Evolutionary conservation across 768 basidiomycete species (phyloP), one percentile per base, ranked within the genome.

Genomic region (Amanita thiersii): DNA sequence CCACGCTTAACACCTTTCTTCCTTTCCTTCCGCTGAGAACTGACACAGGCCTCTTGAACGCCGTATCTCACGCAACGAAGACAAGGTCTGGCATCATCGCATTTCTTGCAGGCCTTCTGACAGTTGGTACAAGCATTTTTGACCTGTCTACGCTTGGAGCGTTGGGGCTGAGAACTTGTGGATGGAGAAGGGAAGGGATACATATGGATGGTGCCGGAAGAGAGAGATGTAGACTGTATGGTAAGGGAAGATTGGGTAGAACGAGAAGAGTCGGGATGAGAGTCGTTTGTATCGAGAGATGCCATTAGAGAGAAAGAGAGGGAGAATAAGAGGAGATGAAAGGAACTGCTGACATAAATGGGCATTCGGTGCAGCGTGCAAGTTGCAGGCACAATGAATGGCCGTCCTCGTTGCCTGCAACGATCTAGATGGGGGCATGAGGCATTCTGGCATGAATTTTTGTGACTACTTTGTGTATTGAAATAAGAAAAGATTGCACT

Each of bases 1-100:
- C 86, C 86, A 56, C 86, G 67, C 69, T 87, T 89, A 51, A 86
- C 72, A 50, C 86, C 86, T 58, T 86, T 87, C 61, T 86, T 87
- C 55, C 90, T 75, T 64, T 94, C 90, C 68, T 93, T 94, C 59
- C 91, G 74, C 60, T 86, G 81, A 21, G 90, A 91, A 65, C 92
- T 86, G 50, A 88, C 68, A 56, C 92, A 96, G 55, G 85, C 83
- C 56, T 90, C 86, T 36, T 79, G 73, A 49, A 86, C 73, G 53
- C 87, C 89, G 51, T 93, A 93, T 65, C 86, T 90, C 55, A 90
- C 81, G 53, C 92, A 96, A 47, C 92, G 81, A 44, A 87, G 82
- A 60, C 92, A 96, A 47, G 91, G 91, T 49, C 91, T 75, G 52
- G 84, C 88, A 52, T 88, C 86, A 62, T 90, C 88, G 57, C 86